These are phyloP conservation scores for Camellia lanceoleosa DNA, from an alignment of 148 eudicot genomes.

Conservation along the genomic window DNA sequence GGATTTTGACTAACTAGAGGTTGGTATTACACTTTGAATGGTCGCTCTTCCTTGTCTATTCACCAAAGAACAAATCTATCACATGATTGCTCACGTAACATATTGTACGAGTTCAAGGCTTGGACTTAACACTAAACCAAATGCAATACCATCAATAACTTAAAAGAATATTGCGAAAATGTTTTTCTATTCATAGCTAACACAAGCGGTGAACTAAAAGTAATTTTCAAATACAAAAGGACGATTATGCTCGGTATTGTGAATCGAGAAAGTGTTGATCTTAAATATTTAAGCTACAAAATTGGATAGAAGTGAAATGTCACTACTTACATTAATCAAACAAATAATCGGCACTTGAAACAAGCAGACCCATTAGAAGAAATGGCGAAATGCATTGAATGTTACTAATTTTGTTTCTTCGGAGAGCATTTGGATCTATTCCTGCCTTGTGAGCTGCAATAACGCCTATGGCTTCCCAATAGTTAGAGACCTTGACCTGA, in stretches of 20 bases:
- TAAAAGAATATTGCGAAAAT: background rate
- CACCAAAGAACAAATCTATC: background rate
- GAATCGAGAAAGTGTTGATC: background rate
- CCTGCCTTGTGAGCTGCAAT: slow-evolving; percentile 94
- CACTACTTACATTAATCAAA: slow-evolving; percentile 9
- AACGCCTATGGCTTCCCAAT: slow-evolving; percentile 97
- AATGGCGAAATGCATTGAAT: slow-evolving; percentile 30
- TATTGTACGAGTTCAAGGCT: background rate
- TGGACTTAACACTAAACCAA: background rate
- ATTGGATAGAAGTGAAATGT: background rate
- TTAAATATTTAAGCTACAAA: background rate
- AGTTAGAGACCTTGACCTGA: slow-evolving; percentile 81
- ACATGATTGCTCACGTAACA: background rate
- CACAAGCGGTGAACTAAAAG: background rate
- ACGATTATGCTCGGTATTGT: background rate
- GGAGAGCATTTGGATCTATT: slow-evolving; percentile 74
- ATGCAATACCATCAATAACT: background rate
- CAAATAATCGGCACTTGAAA: slow-evolving; percentile 16
- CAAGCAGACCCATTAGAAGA: slow-evolving; percentile 44
- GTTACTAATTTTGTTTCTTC: slow-evolving; percentile 55
- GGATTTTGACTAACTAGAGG: background rate
- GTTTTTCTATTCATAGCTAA: background rate
- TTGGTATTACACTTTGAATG: background rate
- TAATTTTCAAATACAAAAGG: slow-evolving; percentile 1
- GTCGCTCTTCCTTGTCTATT: background rate